phyloP scores from a whole-genome alignment of 352 stramenopile species.

The Phytopythium mirpurense region DNA sequence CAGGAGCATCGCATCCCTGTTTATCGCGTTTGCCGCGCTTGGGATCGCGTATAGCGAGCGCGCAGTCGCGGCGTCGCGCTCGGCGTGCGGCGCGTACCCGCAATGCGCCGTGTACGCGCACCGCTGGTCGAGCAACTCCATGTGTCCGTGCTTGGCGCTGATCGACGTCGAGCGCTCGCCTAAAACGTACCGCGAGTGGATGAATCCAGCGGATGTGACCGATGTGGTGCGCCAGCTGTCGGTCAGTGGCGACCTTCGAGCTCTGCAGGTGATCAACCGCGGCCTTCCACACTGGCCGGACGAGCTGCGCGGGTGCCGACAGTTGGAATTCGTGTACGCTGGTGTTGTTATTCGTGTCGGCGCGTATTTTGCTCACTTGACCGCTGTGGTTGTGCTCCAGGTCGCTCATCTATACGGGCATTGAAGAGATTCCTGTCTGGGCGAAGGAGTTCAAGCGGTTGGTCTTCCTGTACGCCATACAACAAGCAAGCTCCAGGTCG shows the following conservation, averaged over 20 bases:
- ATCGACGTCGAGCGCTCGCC: conserved; percentile 20
- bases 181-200: conserved; percentile 16
- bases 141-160: conserved; percentile 21
- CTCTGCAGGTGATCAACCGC: conserved; percentile 23
- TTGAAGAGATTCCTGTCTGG: conserved; percentile 12
- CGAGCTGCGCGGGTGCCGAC: conserved; percentile 10
- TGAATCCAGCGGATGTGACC: conserved; percentile 15
- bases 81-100: conserved; percentile 11
- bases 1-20: conserved; percentile 7
- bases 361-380: neutral
- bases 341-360: neutral
- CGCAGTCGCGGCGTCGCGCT: conserved; percentile 3
- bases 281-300: conserved; percentile 14
- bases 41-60: conserved; percentile 10
- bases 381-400: conserved; percentile 4
- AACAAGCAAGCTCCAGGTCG: neutral
- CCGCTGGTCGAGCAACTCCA: conserved; percentile 4
- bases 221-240: conserved; percentile 12
- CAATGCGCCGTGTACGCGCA: conserved; percentile 19
- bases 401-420: conserved; percentile 20
- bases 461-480: conserved; percentile 18
- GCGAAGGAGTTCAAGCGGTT: conserved; percentile 11
- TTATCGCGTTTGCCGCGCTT: conserved; percentile 4
- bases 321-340: conserved; percentile 1
- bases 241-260: conserved; percentile 11